Evolutionary conservation across 2,329 filamentous ascomycete genomes (phyloP).

Genomic region (Pleoardoris graminearum): DNA sequence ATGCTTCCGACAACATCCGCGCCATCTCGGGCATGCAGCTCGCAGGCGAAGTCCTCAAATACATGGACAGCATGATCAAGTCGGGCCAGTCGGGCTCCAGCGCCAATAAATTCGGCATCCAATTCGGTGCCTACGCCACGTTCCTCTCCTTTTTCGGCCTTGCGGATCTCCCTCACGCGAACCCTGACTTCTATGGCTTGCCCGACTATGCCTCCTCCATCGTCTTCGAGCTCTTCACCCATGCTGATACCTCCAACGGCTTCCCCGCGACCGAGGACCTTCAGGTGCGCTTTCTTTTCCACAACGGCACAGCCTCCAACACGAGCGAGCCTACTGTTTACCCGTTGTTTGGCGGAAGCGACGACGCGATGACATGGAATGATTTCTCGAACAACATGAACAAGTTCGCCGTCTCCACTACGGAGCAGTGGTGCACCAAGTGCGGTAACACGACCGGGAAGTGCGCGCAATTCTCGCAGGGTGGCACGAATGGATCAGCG

Average conservation of each 20-base stretch:
- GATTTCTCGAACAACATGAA: conserved; percentile 67
- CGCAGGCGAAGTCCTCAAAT: conserved; percentile 50
- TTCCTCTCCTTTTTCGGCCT: conserved; percentile 67
- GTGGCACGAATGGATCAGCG: conserved; percentile 19
- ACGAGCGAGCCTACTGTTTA: conserved; percentile 55
- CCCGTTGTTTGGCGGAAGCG: conserved; percentile 62
- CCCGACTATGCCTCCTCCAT: conserved; percentile 84
- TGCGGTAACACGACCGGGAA: conserved; percentile 73
- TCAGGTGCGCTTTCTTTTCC: conserved; percentile 64
- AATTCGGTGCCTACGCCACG: conserved; percentile 65
- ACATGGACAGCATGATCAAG: conserved; percentile 50
- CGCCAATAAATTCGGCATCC: conserved; percentile 53
- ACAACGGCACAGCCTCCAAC: conserved; percentile 61
- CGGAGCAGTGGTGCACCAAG: conserved; percentile 69
- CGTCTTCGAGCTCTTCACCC: conserved; percentile 72
- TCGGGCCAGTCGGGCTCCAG: conserved; percentile 28
- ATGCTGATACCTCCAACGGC: conserved; percentile 40
- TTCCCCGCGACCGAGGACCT: conserved; percentile 56
- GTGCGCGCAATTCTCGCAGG: conserved; percentile 58
- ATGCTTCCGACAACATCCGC: conserved; percentile 57
- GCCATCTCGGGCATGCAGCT: conserved; percentile 55
- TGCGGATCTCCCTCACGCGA: conserved; percentile 54
- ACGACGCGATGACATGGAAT: conserved; percentile 65
- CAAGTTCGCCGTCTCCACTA: conserved; percentile 68
- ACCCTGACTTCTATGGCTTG: conserved; percentile 70